phyloP scores from a whole-genome alignment of 2,329 filamentous ascomycete species.

The Fusarium penzigii region DNA sequence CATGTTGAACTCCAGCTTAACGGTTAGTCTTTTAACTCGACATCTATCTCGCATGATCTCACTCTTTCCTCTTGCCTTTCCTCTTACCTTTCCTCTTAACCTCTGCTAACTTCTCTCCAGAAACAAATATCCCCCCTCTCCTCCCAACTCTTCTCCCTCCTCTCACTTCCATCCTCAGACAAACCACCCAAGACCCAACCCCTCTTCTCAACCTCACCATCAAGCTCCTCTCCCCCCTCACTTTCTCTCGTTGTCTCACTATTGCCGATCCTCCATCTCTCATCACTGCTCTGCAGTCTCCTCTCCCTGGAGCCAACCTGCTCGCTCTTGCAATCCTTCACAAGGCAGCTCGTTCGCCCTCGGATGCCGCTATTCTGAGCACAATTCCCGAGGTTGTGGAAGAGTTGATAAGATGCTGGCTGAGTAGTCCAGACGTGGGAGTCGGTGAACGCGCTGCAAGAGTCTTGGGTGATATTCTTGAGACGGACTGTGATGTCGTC shows the following conservation, averaged over 20 bases:
- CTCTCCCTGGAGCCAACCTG: constrained; percentile 56
- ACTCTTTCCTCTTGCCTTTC: not conserved
- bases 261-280: constrained; percentile 54
- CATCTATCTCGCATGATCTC: not conserved
- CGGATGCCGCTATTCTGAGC: constrained; percentile 52
- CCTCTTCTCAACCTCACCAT: constrained; percentile 53
- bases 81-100: not conserved
- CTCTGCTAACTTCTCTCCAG: constrained; percentile 31
- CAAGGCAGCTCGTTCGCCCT: constrained; percentile 52
- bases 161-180: constrained; percentile 53
- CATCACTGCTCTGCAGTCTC: constrained; percentile 53
- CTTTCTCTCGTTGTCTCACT: constrained; percentile 52
- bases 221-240: constrained; percentile 56
- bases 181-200: constrained; percentile 51
- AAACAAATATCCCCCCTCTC: constrained; percentile 52
- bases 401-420: constrained; percentile 53
- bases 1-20: constrained; percentile 60
- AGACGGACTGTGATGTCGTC: constrained; percentile 51
- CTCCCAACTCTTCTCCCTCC: constrained; percentile 55
- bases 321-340: constrained; percentile 58
- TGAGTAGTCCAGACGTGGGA: constrained; percentile 53
- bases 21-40: constrained; percentile 34
- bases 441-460: constrained; percentile 55
- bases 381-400: constrained; percentile 50
- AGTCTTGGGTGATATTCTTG: constrained; percentile 55